These are phyloP conservation scores for Ophiostoma ulmi DNA, from an alignment of 2,329 filamentous ascomycete species.

Conservation along the genomic window DNA sequence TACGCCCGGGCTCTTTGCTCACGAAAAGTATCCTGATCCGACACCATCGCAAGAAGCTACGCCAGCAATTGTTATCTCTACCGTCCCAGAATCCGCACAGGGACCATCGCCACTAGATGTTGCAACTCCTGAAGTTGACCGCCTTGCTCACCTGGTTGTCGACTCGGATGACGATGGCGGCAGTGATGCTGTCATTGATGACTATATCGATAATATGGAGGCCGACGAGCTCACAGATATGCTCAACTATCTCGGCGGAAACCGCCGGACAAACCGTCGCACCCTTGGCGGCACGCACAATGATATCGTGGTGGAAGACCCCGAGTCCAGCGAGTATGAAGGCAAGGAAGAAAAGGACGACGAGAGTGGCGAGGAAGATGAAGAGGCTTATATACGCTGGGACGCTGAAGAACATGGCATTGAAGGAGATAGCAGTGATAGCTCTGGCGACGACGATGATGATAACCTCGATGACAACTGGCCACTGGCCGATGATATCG, in stretches of 20 bases:
- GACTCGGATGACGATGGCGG: constrained; percentile 30
- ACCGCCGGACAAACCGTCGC: constrained; percentile 37
- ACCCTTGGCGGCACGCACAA: constrained; percentile 44
- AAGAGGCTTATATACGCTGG: constrained; percentile 29
- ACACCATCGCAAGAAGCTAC: background rate
- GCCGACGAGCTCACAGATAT: constrained; percentile 38
- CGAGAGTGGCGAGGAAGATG: background rate
- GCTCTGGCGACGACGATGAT: background rate
- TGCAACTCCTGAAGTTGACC: background rate
- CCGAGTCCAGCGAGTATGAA: constrained; percentile 14
- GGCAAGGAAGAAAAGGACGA: constrained; percentile 13
- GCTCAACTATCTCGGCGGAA: constrained; percentile 30
- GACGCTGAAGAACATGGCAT: constrained; percentile 30
- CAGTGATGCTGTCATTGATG: constrained; percentile 55
- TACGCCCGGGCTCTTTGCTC: background rate
- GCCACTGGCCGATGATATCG: constrained; percentile 48
- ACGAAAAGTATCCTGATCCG: background rate
- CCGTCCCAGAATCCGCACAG: background rate
- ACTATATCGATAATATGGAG: constrained; percentile 66
- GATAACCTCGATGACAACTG: constrained; percentile 3
- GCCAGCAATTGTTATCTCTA: background rate
- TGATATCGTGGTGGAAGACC: constrained; percentile 33
- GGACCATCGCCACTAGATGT: background rate
- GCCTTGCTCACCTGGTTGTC: constrained; percentile 1
- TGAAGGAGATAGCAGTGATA: constrained; percentile 36